These are phyloP conservation scores for Pseudocercospora eumusae DNA, from an alignment of 2,329 filamentous ascomycete species.

Conservation along the genomic window DNA sequence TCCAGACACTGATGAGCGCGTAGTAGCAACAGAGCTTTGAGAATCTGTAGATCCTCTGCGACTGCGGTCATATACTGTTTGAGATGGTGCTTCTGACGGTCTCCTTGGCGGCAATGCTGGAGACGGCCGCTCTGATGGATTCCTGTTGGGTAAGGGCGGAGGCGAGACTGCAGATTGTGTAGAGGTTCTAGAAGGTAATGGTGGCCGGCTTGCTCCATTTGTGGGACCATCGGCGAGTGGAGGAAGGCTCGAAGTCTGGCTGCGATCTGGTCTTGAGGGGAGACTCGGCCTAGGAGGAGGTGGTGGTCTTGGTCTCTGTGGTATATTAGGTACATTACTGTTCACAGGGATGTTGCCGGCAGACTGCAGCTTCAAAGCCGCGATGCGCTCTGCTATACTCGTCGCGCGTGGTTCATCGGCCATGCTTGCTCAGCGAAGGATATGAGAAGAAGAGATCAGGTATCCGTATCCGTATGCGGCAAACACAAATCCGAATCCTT, in stretches of 20 bases:
- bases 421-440: constrained; percentile 22
- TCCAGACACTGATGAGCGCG: constrained; percentile 52
- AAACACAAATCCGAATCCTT: constrained; percentile 5
- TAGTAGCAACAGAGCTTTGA: constrained; percentile 53
- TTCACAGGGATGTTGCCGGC: constrained; percentile 42
- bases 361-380: constrained; percentile 49
- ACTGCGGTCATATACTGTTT: constrained; percentile 32
- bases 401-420: constrained; percentile 30
- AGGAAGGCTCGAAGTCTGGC: constrained; percentile 41
- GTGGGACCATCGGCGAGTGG: constrained; percentile 37
- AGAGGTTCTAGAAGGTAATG: constrained; percentile 49
- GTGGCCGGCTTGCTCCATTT: constrained; percentile 40
- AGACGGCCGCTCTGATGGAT: constrained; percentile 35
- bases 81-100: constrained; percentile 43
- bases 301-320: constrained; percentile 36
- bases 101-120: constrained; percentile 50
- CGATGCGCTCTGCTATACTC: constrained; percentile 52
- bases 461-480: too few species aligned
- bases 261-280: constrained; percentile 40
- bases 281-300: constrained; percentile 40
- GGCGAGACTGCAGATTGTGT: constrained; percentile 38
- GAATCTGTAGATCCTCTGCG: constrained; percentile 53
- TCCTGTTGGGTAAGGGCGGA: constrained; percentile 54
- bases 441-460: neutral
- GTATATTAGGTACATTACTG: constrained; percentile 10